Evolutionary conservation across 2,329 filamentous ascomycete genomes (phyloP), one percentile per base, ranked within the genome.

Genomic region (Cordyceps tenuipes): DNA sequence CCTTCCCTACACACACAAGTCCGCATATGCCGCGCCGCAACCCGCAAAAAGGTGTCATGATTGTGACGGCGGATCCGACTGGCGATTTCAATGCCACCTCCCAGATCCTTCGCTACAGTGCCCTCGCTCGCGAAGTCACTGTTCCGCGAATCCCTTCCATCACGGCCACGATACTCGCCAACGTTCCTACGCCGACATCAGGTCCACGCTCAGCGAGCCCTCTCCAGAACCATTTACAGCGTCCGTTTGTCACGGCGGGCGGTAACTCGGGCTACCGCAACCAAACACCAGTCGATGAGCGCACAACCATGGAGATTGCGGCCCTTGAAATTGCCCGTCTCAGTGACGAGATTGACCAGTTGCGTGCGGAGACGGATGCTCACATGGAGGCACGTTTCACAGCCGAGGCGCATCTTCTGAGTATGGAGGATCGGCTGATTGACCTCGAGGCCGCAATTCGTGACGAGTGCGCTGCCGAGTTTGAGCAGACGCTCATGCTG

Each of bases 71-170:
- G 3, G 93, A 99, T 68, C 90, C 94, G 0, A 75, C 89, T 13
- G 93, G 94, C 43, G 94, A 99, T 72, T 97, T 92, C 77, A 97
- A 97, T 69, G 91, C 94, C 13, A 99, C 94, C 0, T 95, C 90
- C 5, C 94, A 97, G 70, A 97, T 99, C 63, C 79, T 99, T 1
- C 87, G 93, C 19, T 99, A 99, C 75, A 94, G 90, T 23, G 93
- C 94, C 0, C 81, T 99, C 5, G 94, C 94, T 0, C 85, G 91
- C 21, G 93, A 97, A 74, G 89, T 97, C 12, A 95, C 93, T 0
- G 90, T 97, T 1, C 91, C 92, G 6, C 87, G 93, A 5, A 84
- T 95, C 8, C 92, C 92, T 0, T 94, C 89, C 52, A 85, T 93
- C 55, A 89, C 88, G 0, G 85, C 85, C 47, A 89, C 87, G 0